A percentile compares a stretch with the other conserved stretches of the same genome.
phyloP scores from a whole-genome alignment of 2,329 filamentous ascomycete genomes.

The Trichoderma gracile region DNA sequence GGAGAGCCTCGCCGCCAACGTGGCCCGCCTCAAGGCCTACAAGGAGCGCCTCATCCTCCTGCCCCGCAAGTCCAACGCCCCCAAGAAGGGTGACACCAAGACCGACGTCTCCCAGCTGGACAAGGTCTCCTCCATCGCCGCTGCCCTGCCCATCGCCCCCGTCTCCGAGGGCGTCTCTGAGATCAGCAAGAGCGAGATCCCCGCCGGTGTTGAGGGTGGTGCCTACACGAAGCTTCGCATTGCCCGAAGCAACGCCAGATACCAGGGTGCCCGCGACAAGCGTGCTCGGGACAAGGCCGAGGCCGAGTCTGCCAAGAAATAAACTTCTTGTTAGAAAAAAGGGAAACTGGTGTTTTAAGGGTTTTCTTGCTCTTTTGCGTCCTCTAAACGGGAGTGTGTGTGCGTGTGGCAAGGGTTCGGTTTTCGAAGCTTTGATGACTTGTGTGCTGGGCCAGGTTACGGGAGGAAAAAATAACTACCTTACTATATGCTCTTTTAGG shows the following conservation, averaged over 20 bases:
- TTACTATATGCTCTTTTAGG: slow-evolving; percentile 35
- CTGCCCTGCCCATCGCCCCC: slow-evolving; percentile 72
- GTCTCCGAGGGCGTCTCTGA: slow-evolving; percentile 65
- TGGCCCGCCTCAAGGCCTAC: slow-evolving; percentile 97
- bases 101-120: slow-evolving; percentile 72
- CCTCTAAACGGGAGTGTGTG: slow-evolving; percentile 38
- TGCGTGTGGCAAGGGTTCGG: slow-evolving; percentile 41
- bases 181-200: slow-evolving; percentile 80
- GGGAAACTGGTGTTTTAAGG: slow-evolving; percentile 46
- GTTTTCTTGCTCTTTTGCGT: slow-evolving; percentile 45
- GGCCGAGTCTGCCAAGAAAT: slow-evolving; percentile 85
- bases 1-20: slow-evolving; percentile 92
- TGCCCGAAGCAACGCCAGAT: slow-evolving; percentile 79
- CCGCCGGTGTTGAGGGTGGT: slow-evolving; percentile 73
- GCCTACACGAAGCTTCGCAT: slow-evolving; percentile 85
- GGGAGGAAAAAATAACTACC: slow-evolving; percentile 39
- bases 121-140: slow-evolving; percentile 50
- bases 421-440: slow-evolving; percentile 41
- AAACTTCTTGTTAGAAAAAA: slow-evolving; percentile 44
- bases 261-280: slow-evolving; percentile 87
- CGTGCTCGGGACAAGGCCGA: slow-evolving; percentile 84
- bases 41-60: slow-evolving; percentile 94
- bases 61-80: slow-evolving; percentile 89
- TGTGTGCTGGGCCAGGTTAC: slow-evolving; percentile 37
- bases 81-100: slow-evolving; percentile 90